A percentile compares a stretch with the other conserved stretches of the same genome.
Conservation (phyloP, 345 rosid species). For the Geranium brycei region DNA sequence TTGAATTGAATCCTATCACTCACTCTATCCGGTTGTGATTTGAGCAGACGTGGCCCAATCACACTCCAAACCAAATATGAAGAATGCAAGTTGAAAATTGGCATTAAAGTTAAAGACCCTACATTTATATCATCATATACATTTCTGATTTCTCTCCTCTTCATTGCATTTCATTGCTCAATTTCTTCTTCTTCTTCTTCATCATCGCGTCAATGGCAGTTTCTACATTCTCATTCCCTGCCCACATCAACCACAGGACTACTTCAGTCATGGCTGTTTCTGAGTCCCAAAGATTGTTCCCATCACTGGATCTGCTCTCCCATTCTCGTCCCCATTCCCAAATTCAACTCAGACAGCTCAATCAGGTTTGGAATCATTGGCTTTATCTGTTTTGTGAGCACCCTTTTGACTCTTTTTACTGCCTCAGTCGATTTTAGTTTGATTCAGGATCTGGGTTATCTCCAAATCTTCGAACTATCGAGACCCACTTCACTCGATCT, state of each 20-base stretch:
- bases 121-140: no score
- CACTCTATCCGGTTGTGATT: constrained; percentile 34
- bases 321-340: constrained; percentile 28
- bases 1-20: constrained; percentile 1
- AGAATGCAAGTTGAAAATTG: background rate
- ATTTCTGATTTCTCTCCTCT: no score
- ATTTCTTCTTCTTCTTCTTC: background rate
- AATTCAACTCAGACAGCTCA: constrained; percentile 19
- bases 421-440: background rate
- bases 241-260: constrained; percentile 18
- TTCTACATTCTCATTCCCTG: constrained; percentile 55
- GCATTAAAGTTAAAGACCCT: no score
- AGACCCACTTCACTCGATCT: background rate
- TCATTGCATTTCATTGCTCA: background rate
- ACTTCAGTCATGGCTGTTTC: constrained; percentile 10
- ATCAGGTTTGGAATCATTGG: constrained; percentile 20
- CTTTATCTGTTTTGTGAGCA: background rate
- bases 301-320: constrained; percentile 19
- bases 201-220: constrained; percentile 40
- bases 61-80: background rate
- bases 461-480: background rate
- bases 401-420: background rate
- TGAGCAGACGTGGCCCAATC: constrained; percentile 43
- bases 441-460: background rate
- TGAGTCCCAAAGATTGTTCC: constrained; percentile 26